Conservation (phyloP, 176 grass and related monocot species). For the Zoysia japonica region DNA sequence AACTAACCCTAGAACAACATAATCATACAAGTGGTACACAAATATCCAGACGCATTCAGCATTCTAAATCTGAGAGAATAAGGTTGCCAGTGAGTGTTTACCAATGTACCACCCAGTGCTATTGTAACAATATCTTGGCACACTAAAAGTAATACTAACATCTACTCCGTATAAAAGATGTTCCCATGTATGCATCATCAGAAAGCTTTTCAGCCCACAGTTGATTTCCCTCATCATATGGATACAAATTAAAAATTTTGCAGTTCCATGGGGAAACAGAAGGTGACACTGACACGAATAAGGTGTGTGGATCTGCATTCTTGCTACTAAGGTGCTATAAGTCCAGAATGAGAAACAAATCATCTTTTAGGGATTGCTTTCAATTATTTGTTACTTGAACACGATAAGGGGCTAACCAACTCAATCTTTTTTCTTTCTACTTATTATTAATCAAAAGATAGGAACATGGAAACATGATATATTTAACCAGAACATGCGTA, state of each 20-base stretch:
- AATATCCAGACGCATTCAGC: neutral
- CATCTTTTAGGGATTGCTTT: neutral
- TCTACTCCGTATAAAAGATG: neutral
- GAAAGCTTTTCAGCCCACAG: neutral
- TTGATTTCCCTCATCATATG: neutral
- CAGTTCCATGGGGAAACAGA: neutral
- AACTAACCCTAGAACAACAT: neutral
- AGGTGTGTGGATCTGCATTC: neutral
- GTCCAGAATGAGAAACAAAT: neutral
- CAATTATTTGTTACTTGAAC: neutral
- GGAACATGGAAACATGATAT: neutral
- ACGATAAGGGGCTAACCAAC: neutral
- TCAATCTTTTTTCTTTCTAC: neutral
- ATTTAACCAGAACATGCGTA: neutral
- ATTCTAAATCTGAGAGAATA: neutral
- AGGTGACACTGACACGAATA: neutral
- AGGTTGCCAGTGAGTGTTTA: neutral
- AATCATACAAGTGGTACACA: neutral
- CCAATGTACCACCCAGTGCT: neutral
- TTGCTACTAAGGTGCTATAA: conserved; percentile 5
- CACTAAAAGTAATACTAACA: neutral
- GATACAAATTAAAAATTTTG: neutral
- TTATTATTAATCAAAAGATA: neutral
- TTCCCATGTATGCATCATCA: neutral
- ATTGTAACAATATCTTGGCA: neutral